phyloP scores from a whole-genome alignment of 1,139 yeast species.

The Geotrichum restrictum region DNA sequence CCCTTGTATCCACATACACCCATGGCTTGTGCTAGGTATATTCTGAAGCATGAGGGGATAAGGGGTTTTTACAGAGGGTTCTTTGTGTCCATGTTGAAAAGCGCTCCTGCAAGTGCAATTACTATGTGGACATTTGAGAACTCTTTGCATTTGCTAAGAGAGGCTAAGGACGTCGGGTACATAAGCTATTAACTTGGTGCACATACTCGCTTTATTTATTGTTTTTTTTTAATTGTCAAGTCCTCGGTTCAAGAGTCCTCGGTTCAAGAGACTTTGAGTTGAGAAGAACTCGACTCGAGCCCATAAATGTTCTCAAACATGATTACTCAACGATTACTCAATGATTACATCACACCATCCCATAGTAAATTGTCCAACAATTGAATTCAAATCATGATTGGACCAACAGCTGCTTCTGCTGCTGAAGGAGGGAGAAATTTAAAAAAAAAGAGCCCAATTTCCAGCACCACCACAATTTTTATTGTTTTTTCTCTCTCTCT shows the following conservation, averaged over 20 bases:
- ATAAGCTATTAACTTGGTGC: conserved; percentile 11
- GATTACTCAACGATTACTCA: too few species aligned
- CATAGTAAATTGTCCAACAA: too few species aligned
- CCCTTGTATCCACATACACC: conserved; percentile 22
- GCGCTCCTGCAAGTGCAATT: conserved; percentile 75
- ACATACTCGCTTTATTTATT: conserved; percentile 7
- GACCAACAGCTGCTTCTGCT: too few species aligned
- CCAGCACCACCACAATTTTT: conserved; percentile 6
- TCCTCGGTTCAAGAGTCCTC: too few species aligned
- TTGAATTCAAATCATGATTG: too few species aligned
- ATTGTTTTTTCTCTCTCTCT: conserved; percentile 1
- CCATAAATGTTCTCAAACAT: too few species aligned
- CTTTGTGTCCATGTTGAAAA: conserved; percentile 62
- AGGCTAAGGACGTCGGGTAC: conserved; percentile 17
- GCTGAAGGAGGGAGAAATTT: too few species aligned
- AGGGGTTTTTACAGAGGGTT: conserved; percentile 72
- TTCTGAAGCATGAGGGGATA: conserved; percentile 55
- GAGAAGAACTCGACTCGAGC: too few species aligned
- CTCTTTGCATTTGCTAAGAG: conserved; percentile 26
- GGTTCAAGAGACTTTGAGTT: not conserved
- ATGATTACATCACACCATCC: too few species aligned
- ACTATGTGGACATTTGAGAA: conserved; percentile 71
- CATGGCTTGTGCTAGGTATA: conserved; percentile 37
- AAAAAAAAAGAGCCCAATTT: not conserved
- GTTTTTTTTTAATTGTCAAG: not conserved